These are phyloP conservation scores for Amauroascus niger DNA, from an alignment of 2,329 filamentous ascomycete genomes.

Conservation along the genomic window DNA sequence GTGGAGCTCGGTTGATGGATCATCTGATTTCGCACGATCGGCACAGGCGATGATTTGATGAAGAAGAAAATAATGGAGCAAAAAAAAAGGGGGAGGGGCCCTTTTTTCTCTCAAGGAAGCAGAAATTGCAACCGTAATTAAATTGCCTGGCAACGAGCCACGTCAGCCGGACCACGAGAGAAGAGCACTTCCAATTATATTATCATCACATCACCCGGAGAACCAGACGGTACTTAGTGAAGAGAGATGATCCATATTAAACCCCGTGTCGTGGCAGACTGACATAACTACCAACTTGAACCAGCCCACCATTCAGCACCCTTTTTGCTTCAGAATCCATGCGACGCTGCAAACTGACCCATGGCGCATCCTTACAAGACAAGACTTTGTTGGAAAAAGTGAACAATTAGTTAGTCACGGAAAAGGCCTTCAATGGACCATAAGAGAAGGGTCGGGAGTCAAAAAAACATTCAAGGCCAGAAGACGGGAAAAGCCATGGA, in stretches of 20 bases:
- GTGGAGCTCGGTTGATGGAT: neutral
- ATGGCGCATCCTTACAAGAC: neutral
- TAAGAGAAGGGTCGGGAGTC: too few relatives aligned
- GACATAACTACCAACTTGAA: neutral
- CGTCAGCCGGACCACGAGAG: neutral
- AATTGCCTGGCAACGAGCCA: neutral
- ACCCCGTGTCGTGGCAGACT: neutral
- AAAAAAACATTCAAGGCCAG: too few relatives aligned
- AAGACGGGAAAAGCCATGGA: too few relatives aligned
- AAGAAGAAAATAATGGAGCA: neutral
- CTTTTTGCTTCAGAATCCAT: neutral
- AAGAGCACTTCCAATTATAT: neutral
- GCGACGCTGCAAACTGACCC: neutral
- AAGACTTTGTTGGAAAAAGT: neutral
- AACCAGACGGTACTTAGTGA: neutral
- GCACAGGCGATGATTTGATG: conserved; percentile 1
- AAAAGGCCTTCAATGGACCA: too few relatives aligned
- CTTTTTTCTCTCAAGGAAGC: neutral
- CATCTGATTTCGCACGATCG: neutral
- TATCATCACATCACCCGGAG: neutral
- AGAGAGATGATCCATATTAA: conserved; percentile 2
- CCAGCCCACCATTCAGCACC: neutral
- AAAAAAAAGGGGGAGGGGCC: too few relatives aligned
- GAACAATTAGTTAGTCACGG: too few relatives aligned
- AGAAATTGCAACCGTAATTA: conserved; percentile 1